These are phyloP conservation scores for slime mould (Dictyostelium discoideum) DNA, from an alignment of 78 protist species.

Conservation along the genomic window DNA sequence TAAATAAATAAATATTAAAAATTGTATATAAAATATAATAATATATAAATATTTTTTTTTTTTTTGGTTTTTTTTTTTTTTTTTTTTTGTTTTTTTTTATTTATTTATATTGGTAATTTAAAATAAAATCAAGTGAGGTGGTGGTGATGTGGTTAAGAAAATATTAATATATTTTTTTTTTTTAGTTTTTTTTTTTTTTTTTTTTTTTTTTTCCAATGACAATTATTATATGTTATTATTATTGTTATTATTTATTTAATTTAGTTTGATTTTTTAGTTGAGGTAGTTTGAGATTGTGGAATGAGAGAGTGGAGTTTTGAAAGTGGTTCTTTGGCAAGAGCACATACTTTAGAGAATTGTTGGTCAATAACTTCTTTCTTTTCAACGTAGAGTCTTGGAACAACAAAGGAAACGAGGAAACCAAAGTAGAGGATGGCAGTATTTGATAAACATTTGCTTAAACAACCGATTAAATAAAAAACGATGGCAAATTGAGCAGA, in stretches of 20 bases:
- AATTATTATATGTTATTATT: neutral
- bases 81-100: too few species aligned
- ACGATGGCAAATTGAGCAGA: slow-evolving; percentile 45
- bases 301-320: slow-evolving; percentile 39
- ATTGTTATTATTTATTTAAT: neutral
- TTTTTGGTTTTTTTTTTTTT: too few species aligned
- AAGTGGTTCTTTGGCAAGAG: slow-evolving; percentile 18
- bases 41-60: too few species aligned
- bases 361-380: slow-evolving; percentile 64
- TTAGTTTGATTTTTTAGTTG: slow-evolving; percentile 31
- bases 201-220: neutral
- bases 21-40: neutral
- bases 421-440: slow-evolving; percentile 21
- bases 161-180: neutral
- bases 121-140: neutral
- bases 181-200: neutral
- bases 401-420: slow-evolving; percentile 48
- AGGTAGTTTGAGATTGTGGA: neutral
- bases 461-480: slow-evolving; percentile 29
- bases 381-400: slow-evolving; percentile 61
- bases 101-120: neutral
- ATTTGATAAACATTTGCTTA: slow-evolving; percentile 42
- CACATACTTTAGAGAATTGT: slow-evolving; percentile 11
- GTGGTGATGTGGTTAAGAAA: neutral
- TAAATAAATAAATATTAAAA: too few species aligned